These are phyloP conservation scores for Pseudozyma sp. DNA, from an alignment of 1,284 basidiomycete genomes.

Conservation along the genomic window DNA sequence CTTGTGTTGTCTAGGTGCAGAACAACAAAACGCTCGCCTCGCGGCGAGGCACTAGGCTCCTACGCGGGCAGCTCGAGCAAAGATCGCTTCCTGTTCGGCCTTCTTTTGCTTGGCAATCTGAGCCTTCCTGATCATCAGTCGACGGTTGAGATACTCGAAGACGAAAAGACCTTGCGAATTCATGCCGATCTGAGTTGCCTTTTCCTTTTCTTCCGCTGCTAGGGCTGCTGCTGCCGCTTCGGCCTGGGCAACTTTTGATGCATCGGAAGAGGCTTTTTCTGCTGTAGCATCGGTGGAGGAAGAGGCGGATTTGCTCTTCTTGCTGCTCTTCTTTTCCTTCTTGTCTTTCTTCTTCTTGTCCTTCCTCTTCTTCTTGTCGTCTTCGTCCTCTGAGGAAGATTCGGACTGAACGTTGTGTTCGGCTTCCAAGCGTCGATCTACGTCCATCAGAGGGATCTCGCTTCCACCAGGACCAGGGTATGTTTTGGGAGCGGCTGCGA, in stretches of 20 bases:
- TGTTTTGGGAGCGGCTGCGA: slow-evolving; percentile 20
- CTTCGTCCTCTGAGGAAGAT: slow-evolving; percentile 10
- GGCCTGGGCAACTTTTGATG: neutral
- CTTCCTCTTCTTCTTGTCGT: slow-evolving; percentile 18
- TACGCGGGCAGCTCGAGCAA: slow-evolving; percentile 53
- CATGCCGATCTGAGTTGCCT: slow-evolving; percentile 43
- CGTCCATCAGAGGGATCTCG: slow-evolving; percentile 45
- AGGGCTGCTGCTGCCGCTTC: slow-evolving; percentile 1
- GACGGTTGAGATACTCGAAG: slow-evolving; percentile 62
- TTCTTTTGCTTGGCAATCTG: slow-evolving; percentile 54
- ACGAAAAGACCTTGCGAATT: slow-evolving; percentile 50
- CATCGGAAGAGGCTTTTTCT: neutral
- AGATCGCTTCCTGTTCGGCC: slow-evolving; percentile 56
- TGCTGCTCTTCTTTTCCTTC: slow-evolving; percentile 33
- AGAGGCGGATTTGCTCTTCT: slow-evolving; percentile 11
- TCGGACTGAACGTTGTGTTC: slow-evolving; percentile 14
- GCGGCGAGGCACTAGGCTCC: slow-evolving; percentile 15
- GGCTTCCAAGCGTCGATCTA: slow-evolving; percentile 36
- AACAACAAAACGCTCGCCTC: neutral
- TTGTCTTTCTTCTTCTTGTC: slow-evolving; percentile 25
- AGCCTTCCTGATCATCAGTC: slow-evolving; percentile 60
- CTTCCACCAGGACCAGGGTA: slow-evolving; percentile 48
- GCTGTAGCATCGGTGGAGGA: slow-evolving; percentile 1
- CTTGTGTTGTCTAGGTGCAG: neutral
- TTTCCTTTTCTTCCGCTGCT: slow-evolving; percentile 40